Conservation (phyloP, 2,329 filamentous ascomycete species). For the Talaromyces sp. region DNA sequence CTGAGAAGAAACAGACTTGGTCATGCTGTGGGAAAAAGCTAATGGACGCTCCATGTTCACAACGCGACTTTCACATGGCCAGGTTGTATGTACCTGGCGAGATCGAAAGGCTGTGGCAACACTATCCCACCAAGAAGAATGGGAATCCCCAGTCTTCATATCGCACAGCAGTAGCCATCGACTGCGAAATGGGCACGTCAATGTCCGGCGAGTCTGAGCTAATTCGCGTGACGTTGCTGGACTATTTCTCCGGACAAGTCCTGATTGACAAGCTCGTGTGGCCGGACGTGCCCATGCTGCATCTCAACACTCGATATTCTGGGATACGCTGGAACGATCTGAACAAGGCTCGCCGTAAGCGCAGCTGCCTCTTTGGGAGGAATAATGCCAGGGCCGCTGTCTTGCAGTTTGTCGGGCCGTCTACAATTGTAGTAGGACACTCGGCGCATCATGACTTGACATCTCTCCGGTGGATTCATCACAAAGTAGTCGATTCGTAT, state of each 20-base stretch:
- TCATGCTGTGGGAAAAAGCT: neutral
- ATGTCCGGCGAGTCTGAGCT: conserved; percentile 43
- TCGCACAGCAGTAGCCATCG: conserved; percentile 38
- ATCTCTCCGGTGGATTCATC: conserved; percentile 46
- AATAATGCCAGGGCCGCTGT: conserved; percentile 38
- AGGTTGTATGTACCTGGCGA: neutral
- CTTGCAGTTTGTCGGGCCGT: conserved; percentile 39
- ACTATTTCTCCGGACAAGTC: conserved; percentile 45
- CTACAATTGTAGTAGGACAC: conserved; percentile 48
- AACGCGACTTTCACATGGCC: neutral
- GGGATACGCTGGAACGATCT: conserved; percentile 41
- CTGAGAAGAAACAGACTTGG: neutral
- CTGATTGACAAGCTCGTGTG: conserved; percentile 49
- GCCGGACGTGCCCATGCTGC: conserved; percentile 41
- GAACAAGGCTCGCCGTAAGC: conserved; percentile 3
- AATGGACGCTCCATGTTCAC: neutral
- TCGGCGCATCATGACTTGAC: conserved; percentile 38
- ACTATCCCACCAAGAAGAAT: neutral
- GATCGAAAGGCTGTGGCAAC: neutral
- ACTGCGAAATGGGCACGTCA: conserved; percentile 51
- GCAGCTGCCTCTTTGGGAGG: conserved; percentile 36
- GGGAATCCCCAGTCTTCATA: neutral
- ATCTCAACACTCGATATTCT: conserved; percentile 48
- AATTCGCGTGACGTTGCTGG: conserved; percentile 47
- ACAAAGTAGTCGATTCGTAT: conserved; percentile 41